Evolutionary conservation across 768 basidiomycete genomes (phyloP).

Genomic region (Boletus subcaerulescens): DNA sequence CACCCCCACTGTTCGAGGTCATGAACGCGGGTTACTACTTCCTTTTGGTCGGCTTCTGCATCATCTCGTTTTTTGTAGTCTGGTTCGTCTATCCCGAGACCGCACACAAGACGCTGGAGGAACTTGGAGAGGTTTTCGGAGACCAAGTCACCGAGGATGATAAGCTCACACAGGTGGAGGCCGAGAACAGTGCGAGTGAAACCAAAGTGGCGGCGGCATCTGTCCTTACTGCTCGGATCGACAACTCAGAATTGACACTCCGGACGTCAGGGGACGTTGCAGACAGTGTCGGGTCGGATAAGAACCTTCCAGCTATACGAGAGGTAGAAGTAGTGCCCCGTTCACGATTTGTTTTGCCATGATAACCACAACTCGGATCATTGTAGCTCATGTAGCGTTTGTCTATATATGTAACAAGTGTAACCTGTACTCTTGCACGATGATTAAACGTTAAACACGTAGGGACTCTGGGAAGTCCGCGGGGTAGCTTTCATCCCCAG

Average conservation of each 20-base stretch:
- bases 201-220: slow-evolving; percentile 11
- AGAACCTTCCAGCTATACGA: slow-evolving; percentile 14
- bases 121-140: slow-evolving; percentile 48
- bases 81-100: slow-evolving; percentile 52
- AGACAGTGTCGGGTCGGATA: slow-evolving; percentile 11
- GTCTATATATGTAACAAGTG: background rate
- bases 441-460: slow-evolving; percentile 11
- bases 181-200: slow-evolving; percentile 11
- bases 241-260: slow-evolving; percentile 27
- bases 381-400: background rate
- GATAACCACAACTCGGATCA: background rate
- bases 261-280: slow-evolving; percentile 17
- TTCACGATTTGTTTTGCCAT: slow-evolving; percentile 5
- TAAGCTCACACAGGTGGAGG: slow-evolving; percentile 11
- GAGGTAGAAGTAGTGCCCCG: slow-evolving; percentile 15
- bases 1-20: slow-evolving; percentile 57
- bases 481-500: slow-evolving; percentile 34
- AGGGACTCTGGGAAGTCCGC: slow-evolving; percentile 33
- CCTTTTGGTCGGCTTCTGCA: slow-evolving; percentile 45
- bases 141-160: slow-evolving; percentile 33
- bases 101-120: slow-evolving; percentile 43
- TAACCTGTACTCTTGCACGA: background rate
- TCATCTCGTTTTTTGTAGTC: slow-evolving; percentile 44
- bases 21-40: slow-evolving; percentile 51
- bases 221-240: slow-evolving; percentile 14